Conservation (phyloP, 2,329 filamentous ascomycete species). For the Aspergillus sp. region DNA sequence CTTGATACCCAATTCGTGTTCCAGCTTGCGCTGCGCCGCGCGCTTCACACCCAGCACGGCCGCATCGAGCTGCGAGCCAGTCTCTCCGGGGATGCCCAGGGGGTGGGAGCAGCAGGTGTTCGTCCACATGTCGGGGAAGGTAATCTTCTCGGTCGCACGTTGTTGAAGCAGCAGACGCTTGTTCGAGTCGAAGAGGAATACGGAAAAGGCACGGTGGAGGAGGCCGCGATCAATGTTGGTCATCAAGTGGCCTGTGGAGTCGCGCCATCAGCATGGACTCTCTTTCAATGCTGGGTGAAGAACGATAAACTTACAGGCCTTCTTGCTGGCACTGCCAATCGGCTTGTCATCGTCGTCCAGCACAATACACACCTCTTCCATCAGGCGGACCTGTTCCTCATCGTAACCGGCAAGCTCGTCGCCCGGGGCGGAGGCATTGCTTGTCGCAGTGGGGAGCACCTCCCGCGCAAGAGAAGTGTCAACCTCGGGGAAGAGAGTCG, state of each 20-base stretch:
- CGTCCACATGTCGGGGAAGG: constrained; percentile 99
- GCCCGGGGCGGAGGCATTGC: constrained; percentile 50
- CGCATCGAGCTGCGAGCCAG: constrained; percentile 76
- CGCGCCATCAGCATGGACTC: too few species aligned
- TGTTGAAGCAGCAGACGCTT: constrained; percentile 94
- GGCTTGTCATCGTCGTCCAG: constrained; percentile 87
- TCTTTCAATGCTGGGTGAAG: neutral
- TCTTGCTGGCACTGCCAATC: constrained; percentile 97
- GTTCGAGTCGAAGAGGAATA: constrained; percentile 94
- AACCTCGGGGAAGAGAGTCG: constrained; percentile 84
- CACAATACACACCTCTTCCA: constrained; percentile 99
- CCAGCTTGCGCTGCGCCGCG: constrained; percentile 87
- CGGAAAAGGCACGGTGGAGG: constrained; percentile 94
- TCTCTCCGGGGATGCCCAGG: constrained; percentile 87
- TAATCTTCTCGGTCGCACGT: constrained; percentile 95
- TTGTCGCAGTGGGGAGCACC: constrained; percentile 47
- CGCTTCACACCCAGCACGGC: constrained; percentile 85
- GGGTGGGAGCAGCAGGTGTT: constrained; percentile 99
- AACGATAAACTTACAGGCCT: constrained; percentile 70
- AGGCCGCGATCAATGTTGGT: constrained; percentile 96
- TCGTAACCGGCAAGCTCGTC: constrained; percentile 86
- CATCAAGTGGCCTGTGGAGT: constrained; percentile 82
- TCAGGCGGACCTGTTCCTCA: constrained; percentile 94
- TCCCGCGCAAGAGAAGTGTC: constrained; percentile 61
- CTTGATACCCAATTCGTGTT: constrained; percentile 94